These are phyloP conservation scores for Monosporascus sp. DNA, from an alignment of 2,329 filamentous ascomycete genomes.

Conservation along the genomic window DNA sequence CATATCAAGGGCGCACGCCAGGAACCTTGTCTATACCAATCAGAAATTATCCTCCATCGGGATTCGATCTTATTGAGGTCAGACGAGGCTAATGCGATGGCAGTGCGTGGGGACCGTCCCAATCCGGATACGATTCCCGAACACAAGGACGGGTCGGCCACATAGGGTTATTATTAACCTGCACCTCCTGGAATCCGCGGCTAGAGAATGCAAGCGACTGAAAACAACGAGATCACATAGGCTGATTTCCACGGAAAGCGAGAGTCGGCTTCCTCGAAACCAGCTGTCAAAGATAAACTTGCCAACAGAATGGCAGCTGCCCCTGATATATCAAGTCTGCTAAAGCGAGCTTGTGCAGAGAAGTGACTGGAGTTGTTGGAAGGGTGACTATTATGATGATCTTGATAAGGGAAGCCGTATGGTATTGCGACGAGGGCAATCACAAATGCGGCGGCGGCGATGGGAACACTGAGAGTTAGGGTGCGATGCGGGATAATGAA, in stretches of 20 bases:
- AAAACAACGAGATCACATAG: neutral
- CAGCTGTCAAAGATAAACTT: neutral
- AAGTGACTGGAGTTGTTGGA: neutral
- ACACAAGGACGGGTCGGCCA: too few species aligned
- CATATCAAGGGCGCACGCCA: too few species aligned
- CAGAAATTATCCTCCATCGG: too few species aligned
- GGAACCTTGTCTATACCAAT: too few species aligned
- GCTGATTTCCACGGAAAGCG: neutral
- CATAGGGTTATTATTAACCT: too few species aligned
- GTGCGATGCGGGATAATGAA: too few species aligned
- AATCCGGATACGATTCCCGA: too few species aligned
- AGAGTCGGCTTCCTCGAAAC: neutral
- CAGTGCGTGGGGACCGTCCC: too few species aligned
- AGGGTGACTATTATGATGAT: neutral
- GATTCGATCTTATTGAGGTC: too few species aligned
- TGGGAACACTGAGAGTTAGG: neutral
- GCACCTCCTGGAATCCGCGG: too few species aligned
- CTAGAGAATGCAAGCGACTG: neutral
- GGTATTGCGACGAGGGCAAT: neutral
- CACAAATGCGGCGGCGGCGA: neutral
- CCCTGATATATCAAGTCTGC: neutral
- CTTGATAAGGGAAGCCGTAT: neutral
- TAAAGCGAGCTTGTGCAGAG: neutral
- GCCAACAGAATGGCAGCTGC: neutral
- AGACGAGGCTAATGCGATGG: too few species aligned